phyloP scores from a whole-genome alignment of 2,329 filamentous ascomycete species.

The Epichloe aotearoae region DNA sequence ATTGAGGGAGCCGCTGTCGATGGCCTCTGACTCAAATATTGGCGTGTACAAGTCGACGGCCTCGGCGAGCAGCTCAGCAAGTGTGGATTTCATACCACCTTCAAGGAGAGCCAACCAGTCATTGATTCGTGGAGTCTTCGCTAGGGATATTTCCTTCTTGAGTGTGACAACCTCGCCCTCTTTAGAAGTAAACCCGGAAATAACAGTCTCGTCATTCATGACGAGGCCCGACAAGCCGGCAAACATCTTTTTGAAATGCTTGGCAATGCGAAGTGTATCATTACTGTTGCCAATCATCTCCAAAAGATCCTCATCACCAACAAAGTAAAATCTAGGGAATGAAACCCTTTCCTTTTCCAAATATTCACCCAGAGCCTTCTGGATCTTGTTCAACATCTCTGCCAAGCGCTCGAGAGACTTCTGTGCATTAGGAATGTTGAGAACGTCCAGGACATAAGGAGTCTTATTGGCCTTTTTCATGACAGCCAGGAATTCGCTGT shows the following conservation, averaged over 20 bases:
- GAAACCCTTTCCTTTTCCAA: conserved; percentile 94
- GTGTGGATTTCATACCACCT: conserved; percentile 81
- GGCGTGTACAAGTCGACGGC: conserved; percentile 71
- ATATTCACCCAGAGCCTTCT: conserved; percentile 96
- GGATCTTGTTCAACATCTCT: conserved; percentile 97
- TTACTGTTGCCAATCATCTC: conserved; percentile 99
- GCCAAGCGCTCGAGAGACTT: conserved; percentile 90
- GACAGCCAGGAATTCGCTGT: conserved; percentile 95
- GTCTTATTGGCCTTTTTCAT: conserved; percentile 99
- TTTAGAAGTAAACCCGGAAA: conserved; percentile 87
- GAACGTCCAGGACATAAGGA: conserved; percentile 86
- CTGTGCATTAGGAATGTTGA: conserved; percentile 90
- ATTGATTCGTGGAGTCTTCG: conserved; percentile 93
- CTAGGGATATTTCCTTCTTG: conserved; percentile 81
- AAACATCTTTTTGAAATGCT: conserved; percentile 99
- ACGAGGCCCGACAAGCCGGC: conserved; percentile 82
- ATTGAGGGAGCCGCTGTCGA: conserved; percentile 59
- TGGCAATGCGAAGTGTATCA: conserved; percentile 87
- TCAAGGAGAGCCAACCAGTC: conserved; percentile 96
- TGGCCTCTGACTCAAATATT: conserved; percentile 57
- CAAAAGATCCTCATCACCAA: conserved; percentile 92
- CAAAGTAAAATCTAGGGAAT: conserved; percentile 98
- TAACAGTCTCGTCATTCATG: conserved; percentile 77
- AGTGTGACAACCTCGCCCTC: conserved; percentile 81
- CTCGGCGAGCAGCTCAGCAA: conserved; percentile 81